A percentile compares a stretch with the other conserved stretches of the same genome.
Conservation (phyloP, 768 basidiomycete genomes). For the Hebeloma cylindrosporum region DNA sequence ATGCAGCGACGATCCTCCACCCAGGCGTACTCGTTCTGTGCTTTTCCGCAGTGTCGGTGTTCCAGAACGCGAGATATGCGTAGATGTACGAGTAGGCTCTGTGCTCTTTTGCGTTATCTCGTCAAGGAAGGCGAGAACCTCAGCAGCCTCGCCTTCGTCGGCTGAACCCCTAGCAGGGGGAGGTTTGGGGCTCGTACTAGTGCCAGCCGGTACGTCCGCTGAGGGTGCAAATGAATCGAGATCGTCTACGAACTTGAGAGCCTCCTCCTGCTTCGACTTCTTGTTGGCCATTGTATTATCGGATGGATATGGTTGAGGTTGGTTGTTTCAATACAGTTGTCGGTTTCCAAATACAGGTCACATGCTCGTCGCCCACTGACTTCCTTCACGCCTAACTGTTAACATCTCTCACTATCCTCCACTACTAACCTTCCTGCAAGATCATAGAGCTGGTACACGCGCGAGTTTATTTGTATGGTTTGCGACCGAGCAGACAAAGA, state of each 20-base stretch:
- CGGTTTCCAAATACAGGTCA: slow-evolving; percentile 1
- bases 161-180: slow-evolving; percentile 24
- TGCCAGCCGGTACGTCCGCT: slow-evolving; percentile 8
- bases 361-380: too few species aligned
- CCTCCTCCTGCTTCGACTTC: slow-evolving; percentile 86
- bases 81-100: slow-evolving; percentile 65
- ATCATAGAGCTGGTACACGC: too few species aligned
- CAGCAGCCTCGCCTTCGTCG: slow-evolving; percentile 64
- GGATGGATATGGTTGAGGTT: background rate
- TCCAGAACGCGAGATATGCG: slow-evolving; percentile 61
- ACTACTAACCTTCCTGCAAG: too few species aligned
- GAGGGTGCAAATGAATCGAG: slow-evolving; percentile 74
- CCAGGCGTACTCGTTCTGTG: slow-evolving; percentile 73
- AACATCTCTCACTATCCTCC: too few species aligned
- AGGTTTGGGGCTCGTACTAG: slow-evolving; percentile 8
- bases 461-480: too few species aligned
- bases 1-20: slow-evolving; percentile 41
- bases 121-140: slow-evolving; percentile 90
- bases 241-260: slow-evolving; percentile 90
- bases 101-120: slow-evolving; percentile 92
- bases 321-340: background rate
- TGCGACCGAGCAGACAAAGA: too few species aligned
- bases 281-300: slow-evolving; percentile 42
- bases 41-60: slow-evolving; percentile 74
- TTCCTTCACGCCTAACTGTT: too few species aligned